Evolutionary conservation across 257 asterid species (phyloP).

Genomic region (Leonotis leonurus): DNA sequence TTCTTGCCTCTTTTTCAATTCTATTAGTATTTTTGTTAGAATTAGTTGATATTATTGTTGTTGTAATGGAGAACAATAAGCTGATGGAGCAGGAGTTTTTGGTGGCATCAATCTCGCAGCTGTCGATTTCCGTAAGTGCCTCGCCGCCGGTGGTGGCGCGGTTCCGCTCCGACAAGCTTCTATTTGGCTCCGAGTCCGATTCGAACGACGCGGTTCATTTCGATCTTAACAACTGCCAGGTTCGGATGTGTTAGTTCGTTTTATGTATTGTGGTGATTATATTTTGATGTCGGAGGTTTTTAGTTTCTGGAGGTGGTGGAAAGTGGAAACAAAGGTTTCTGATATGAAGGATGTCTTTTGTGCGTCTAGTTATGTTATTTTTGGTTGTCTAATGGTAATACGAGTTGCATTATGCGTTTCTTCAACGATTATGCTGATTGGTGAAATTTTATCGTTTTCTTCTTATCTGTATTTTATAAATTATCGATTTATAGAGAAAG

Average conservation of each 20-base stretch:
- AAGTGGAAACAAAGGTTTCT: neutral
- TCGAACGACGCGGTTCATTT: conserved; percentile 38
- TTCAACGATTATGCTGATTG: neutral
- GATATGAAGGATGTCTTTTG: neutral
- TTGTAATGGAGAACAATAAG: conserved; percentile 37
- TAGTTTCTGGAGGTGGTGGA: neutral
- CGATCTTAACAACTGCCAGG: conserved; percentile 54
- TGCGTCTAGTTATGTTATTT: neutral
- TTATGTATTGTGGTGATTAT: neutral
- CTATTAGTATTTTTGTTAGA: neutral
- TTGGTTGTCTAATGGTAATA: conserved; percentile 4
- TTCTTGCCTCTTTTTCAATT: neutral
- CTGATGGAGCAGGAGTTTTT: conserved; percentile 46
- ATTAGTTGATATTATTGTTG: neutral
- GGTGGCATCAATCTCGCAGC: conserved; percentile 70
- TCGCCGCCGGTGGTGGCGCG: conserved; percentile 59
- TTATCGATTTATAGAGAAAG: neutral
- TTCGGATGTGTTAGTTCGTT: conserved; percentile 11
- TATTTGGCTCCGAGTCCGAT: conserved; percentile 43
- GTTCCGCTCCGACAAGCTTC: conserved; percentile 55
- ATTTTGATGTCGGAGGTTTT: neutral
- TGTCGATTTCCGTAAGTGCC: conserved; percentile 49
- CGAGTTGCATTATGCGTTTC: neutral
- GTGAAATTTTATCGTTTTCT: neutral
- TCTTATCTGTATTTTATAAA: neutral